Base-by-base conservation (phyloP, 2,329 filamentous ascomycete species). In the Aspergillus sp. region DNA sequence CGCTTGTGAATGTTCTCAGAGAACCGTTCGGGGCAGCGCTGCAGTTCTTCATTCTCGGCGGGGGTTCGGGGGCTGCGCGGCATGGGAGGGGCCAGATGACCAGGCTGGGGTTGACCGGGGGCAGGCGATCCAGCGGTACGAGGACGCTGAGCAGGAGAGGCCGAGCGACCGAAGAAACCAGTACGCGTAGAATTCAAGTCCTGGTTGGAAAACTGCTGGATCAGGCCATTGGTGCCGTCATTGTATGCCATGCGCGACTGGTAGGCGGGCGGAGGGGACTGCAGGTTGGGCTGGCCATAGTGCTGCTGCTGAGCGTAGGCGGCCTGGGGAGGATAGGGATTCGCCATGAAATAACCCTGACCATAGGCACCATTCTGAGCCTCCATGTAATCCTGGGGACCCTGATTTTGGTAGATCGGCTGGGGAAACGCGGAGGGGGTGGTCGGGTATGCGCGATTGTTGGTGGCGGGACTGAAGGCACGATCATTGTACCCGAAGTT, bases 391-490 rank as follows among this genome's bases (percentile, higher is more conserved):
- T 85, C 82, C 70, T 84, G 81, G 44, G 80, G 80, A 49, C 78
- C 75, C 62, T 81, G 77, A 64, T 79, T 80, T 47, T 81, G 80
- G 65, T 84, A 86, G 70, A 95, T 88, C 55, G 92, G 92, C 76
- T 97, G 93, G 11, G 93, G 93, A 68, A 97, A 97, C 53, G 92
- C 96, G 60, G 93, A 96, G 48, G 93, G 93, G 9, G 93, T 96
- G 49, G 93, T 91, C 62, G 88, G 89, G 79, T 89, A 91, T 60
- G 84, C 79, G 69, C 87, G 81, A 70, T 87, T 87, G 70, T 79
- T 81, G 65, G 82, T 73, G 55, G 79, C 77, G 22, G 60, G 58
- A 45, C 84, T 81, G 65, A 84, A 83, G 63, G 86, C 82, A 72
- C 83, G 85, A 69, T 81, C 82, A 72, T 82, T 86, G 67, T 76